These are phyloP conservation scores for Auricularia cornea DNA, from an alignment of 768 basidiomycete genomes.

Conservation along the genomic window DNA sequence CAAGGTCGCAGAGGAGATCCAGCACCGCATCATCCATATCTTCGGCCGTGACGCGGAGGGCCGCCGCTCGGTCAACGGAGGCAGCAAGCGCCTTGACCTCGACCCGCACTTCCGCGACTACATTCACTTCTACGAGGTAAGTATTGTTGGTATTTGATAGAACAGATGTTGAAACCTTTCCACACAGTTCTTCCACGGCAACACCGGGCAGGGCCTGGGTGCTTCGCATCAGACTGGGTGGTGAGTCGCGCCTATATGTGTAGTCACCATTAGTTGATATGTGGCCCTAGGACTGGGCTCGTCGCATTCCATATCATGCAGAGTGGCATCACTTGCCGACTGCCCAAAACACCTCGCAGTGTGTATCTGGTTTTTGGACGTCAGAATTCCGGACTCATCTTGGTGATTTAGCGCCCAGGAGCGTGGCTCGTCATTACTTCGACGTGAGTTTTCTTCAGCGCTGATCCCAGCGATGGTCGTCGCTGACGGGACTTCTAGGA, in stretches of 20 bases:
- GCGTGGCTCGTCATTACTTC: conserved; percentile 86
- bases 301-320: conserved; percentile 90
- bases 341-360: conserved; percentile 94
- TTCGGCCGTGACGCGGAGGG: conserved; percentile 90
- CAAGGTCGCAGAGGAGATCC: conserved; percentile 92
- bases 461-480: conserved; percentile 8
- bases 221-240: conserved; percentile 99
- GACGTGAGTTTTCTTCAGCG: conserved; percentile 52
- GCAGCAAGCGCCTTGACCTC: conserved; percentile 73
- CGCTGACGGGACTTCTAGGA: conserved; percentile 37
- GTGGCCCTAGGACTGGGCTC: conserved; percentile 59
- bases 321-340: conserved; percentile 77
- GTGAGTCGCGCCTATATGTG: conserved; percentile 32
- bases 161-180: not conserved
- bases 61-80: conserved; percentile 85
- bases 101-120: conserved; percentile 97
- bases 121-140: conserved; percentile 89
- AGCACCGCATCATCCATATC: conserved; percentile 97
- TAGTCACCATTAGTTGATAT: not conserved
- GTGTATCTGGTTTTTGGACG: conserved; percentile 22
- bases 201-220: conserved; percentile 85
- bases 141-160: conserved; percentile 6
- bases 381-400: too few species aligned
- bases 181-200: conserved; percentile 88
- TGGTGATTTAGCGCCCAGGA: conserved; percentile 59